Evolutionary conservation across 1,139 yeast genomes (phyloP), one percentile per base, ranked within the genome.

Genomic region (Diutina neorugosa): DNA sequence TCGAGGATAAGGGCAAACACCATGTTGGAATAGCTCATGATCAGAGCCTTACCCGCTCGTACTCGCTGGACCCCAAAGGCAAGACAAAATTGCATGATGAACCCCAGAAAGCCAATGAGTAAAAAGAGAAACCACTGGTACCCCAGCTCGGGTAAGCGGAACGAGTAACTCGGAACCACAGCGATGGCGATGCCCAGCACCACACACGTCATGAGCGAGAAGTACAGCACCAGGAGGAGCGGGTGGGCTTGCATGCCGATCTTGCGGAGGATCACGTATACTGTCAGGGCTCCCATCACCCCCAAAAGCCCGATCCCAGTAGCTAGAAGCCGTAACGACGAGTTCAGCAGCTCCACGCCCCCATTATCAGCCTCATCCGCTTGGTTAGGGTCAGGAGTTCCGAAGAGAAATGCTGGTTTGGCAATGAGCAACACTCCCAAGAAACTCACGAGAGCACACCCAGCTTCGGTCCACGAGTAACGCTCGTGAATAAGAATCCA

Each of bases 11-110:
- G 69, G 0, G 96, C 93, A 69, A 85, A 88, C 1, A 89, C 69
- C 74, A 90, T 76, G 61, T 84, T 88, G 2, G 89, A 76, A 65
- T 90, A 90, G 5, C 80, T 70, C 77, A 87, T 84, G 57, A 86
- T 74, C 4, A 93, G 76, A 0, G 91, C 90, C 55, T 88, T 76
- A 1, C 90, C 82, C 0, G 96, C 96, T 56, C 76, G 75, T 57
- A 87, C 96, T 55, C 89, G 71, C 65, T 88, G 96, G 53, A 90
- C 77, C 1, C 96, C 97, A 2, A 89, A 82, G 0, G 97, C 87
- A 54, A 87, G 68, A 34, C 84, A 70, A 60, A 82, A 82, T 65
- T 90, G 96, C 82, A 85, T 86, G 54, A 83, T 67, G 65, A 90
- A 90, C 0, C 97, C 97, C 50, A 86, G 76, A 12, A 84, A 58